phyloP scores from a whole-genome alignment of 2,329 filamentous ascomycete species.

The Bipolaris zeicola region DNA sequence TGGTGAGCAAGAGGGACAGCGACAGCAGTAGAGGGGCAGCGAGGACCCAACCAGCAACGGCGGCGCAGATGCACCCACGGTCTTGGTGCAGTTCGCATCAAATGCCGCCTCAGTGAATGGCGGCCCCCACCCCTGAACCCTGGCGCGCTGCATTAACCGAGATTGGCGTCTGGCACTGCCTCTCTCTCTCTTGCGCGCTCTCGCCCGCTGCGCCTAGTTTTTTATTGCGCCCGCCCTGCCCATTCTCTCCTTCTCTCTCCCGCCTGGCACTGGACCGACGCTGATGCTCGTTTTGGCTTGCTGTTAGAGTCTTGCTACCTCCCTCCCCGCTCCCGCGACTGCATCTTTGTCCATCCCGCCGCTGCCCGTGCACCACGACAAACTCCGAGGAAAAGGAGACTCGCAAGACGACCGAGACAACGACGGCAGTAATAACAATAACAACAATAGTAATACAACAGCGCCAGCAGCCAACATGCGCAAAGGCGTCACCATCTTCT shows the following conservation, averaged over 20 bases:
- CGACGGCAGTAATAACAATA: constrained; percentile 30
- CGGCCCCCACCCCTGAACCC: constrained; percentile 1
- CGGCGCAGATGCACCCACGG: background rate
- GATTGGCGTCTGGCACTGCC: constrained; percentile 9
- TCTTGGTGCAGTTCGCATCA: background rate
- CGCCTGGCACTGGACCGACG: constrained; percentile 20
- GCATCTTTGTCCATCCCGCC: constrained; percentile 12
- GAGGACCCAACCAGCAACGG: background rate
- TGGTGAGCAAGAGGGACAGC: too few species aligned
- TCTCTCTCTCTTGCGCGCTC: constrained; percentile 3
- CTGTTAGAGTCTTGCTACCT: constrained; percentile 17
- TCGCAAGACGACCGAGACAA: constrained; percentile 27
- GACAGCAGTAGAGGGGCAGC: too few species aligned
- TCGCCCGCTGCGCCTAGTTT: constrained; percentile 10
- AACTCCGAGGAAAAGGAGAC: constrained; percentile 31
- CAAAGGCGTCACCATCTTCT: constrained; percentile 65
- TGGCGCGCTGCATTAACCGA: constrained; percentile 4
- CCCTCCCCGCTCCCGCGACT: constrained; percentile 9
- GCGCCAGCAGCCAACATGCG: constrained; percentile 57
- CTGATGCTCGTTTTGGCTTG: constrained; percentile 17
- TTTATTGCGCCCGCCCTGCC: constrained; percentile 17
- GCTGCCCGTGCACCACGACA: background rate
- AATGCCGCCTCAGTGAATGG: background rate
- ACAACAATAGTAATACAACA: background rate
- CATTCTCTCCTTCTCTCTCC: constrained; percentile 18